These are phyloP conservation scores for Adiantum capillusveneris DNA, from an alignment of 75 land plant species.

Conservation along the genomic window DNA sequence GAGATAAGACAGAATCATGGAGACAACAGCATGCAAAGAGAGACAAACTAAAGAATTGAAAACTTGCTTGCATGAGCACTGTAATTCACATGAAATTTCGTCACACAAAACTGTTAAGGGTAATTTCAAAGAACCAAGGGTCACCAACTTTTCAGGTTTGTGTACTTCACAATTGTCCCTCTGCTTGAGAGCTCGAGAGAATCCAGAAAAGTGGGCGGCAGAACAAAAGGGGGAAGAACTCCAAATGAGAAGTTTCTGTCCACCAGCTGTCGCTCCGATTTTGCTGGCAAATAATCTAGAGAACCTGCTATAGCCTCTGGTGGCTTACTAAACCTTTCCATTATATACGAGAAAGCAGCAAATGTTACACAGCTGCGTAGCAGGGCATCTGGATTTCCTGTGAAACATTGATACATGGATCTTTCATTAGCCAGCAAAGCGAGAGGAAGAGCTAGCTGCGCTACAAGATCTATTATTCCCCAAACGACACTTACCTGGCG, in stretches of 20 bases:
- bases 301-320: constrained; percentile 66
- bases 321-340: constrained; percentile 65
- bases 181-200: not conserved
- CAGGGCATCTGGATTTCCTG: constrained; percentile 79
- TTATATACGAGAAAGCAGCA: constrained; percentile 77
- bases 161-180: not conserved
- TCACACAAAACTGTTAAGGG: too few relatives aligned
- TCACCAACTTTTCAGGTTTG: not conserved
- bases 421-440: too few relatives aligned
- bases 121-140: not conserved
- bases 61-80: too few relatives aligned
- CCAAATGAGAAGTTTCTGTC: constrained; percentile 7
- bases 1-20: too few relatives aligned
- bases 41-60: too few relatives aligned
- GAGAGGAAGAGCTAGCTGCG: not conserved
- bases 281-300: not conserved
- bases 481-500: constrained; percentile 76
- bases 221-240: constrained; percentile 58
- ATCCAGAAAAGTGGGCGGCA: constrained; percentile 22
- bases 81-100: too few relatives aligned
- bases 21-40: too few relatives aligned
- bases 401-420: too few relatives aligned
- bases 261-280: not conserved
- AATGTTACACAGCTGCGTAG: constrained; percentile 76
- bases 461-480: not conserved